These are phyloP conservation scores for Aspergillus persii DNA, from an alignment of 2,329 filamentous ascomycete genomes.

Conservation along the genomic window DNA sequence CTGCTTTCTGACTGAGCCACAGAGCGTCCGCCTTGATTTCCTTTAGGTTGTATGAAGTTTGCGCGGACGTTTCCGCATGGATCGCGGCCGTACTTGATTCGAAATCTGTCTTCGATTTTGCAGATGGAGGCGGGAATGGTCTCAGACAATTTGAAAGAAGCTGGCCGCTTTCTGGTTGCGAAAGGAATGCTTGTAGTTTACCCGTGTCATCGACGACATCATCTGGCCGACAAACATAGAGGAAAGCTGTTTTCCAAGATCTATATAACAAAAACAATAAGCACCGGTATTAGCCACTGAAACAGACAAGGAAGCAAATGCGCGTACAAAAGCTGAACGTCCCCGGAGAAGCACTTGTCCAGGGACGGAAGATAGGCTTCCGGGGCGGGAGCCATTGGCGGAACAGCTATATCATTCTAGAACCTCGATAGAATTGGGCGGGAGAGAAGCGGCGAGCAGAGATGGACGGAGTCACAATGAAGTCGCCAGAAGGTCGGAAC, in stretches of 20 bases:
- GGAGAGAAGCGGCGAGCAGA: slow-evolving; percentile 6
- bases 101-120: slow-evolving; percentile 68
- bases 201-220: slow-evolving; percentile 50
- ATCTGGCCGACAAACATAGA: slow-evolving; percentile 47
- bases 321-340: slow-evolving; percentile 71
- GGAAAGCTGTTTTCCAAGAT: slow-evolving; percentile 58
- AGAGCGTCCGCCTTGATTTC: slow-evolving; percentile 79
- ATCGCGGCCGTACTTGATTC: slow-evolving; percentile 85
- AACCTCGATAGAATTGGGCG: slow-evolving; percentile 12
- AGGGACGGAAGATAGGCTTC: slow-evolving; percentile 81
- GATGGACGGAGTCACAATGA: not conserved
- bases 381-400: slow-evolving; percentile 66
- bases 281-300: slow-evolving; percentile 21
- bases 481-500: not conserved
- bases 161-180: slow-evolving; percentile 64
- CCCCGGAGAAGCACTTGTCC: slow-evolving; percentile 78
- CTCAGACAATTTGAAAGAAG: slow-evolving; percentile 67
- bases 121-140: slow-evolving; percentile 63
- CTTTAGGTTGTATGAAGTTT: slow-evolving; percentile 68
- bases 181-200: slow-evolving; percentile 67
- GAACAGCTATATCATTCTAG: slow-evolving; percentile 43
- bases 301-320: not conserved
- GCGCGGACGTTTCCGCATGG: slow-evolving; percentile 68
- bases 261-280: slow-evolving; percentile 41
- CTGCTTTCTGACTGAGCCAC: slow-evolving; percentile 78